Evolutionary conservation across 768 basidiomycete species (phyloP).

Genomic region (Candolleomyces aberdarensis): DNA sequence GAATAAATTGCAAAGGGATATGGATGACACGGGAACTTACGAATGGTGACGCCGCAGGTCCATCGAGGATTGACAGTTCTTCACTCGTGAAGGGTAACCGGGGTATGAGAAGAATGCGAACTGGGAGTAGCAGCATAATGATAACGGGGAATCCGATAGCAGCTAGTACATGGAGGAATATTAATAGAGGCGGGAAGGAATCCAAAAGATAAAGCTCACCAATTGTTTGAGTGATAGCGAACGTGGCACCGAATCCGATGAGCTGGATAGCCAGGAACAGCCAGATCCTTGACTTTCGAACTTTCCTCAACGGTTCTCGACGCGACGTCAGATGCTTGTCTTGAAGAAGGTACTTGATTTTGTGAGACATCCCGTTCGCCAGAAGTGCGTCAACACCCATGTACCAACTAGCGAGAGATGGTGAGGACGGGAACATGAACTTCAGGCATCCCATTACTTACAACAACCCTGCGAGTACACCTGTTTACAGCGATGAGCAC

Average conservation of each 20-base stretch:
- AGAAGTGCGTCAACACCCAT: slow-evolving; percentile 86
- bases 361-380: slow-evolving; percentile 79
- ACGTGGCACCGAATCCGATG: slow-evolving; percentile 81
- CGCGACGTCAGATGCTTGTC: slow-evolving; percentile 62
- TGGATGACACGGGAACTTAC: slow-evolving; percentile 43
- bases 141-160: slow-evolving; percentile 91
- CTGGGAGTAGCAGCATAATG: slow-evolving; percentile 78
- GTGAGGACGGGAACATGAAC: neutral
- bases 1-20: slow-evolving; percentile 19
- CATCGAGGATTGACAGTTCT: slow-evolving; percentile 84
- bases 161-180: slow-evolving; percentile 36
- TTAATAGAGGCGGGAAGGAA: neutral
- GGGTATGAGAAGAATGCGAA: slow-evolving; percentile 72
- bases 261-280: slow-evolving; percentile 76
- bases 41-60: slow-evolving; percentile 84
- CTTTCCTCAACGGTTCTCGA: slow-evolving; percentile 69
- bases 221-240: slow-evolving; percentile 88
- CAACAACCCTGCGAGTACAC: slow-evolving; percentile 86
- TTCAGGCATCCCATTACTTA: slow-evolving; percentile 32
- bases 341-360: slow-evolving; percentile 74
- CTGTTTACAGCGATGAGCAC: slow-evolving; percentile 19
- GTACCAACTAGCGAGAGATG: slow-evolving; percentile 59
- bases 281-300: slow-evolving; percentile 70
- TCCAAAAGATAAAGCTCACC: slow-evolving; percentile 39
- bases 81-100: slow-evolving; percentile 69